Percentiles rank a stretch among this genome's conserved stretches.
These are phyloP conservation scores for Cladophialophora chaetospira DNA, from an alignment of 2,329 filamentous ascomycete genomes.

Conservation along the genomic window DNA sequence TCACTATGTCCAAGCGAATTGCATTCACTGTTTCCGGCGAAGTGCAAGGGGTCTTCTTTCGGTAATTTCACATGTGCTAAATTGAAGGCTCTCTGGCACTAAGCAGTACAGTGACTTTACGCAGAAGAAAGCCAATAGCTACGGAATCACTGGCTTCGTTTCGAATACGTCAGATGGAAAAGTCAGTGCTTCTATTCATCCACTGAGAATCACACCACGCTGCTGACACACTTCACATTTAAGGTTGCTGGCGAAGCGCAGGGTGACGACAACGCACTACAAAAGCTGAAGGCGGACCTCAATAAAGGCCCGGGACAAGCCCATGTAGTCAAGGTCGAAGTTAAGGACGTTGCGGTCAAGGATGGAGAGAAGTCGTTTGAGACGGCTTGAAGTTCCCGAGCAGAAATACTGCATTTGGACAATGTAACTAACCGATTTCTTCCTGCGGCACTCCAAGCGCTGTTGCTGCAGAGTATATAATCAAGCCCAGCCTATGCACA, in stretches of 20 bases:
- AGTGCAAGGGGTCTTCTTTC: conserved; percentile 34
- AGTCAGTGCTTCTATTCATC: conserved; percentile 39
- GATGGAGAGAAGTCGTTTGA: conserved; percentile 58
- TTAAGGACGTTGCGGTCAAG: conserved; percentile 64
- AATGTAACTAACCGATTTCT: no score
- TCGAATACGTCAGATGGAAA: conserved; percentile 50
- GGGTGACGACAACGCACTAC: conserved; percentile 65
- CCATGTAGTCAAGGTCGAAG: conserved; percentile 72
- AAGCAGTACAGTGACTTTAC: conserved; percentile 43
- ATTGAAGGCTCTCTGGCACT: neutral
- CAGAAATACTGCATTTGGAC: neutral
- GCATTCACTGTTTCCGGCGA: conserved; percentile 31
- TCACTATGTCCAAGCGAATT: conserved; percentile 29
- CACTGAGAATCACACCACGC: neutral
- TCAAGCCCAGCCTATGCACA: no score
- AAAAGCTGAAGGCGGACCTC: conserved; percentile 72
- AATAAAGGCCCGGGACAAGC: conserved; percentile 72
- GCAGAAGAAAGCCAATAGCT: conserved; percentile 44
- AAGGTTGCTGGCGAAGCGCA: conserved; percentile 91
- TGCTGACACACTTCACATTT: conserved; percentile 3
- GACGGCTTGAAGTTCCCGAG: neutral
- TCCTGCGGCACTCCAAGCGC: no score
- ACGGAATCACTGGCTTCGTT: conserved; percentile 52
- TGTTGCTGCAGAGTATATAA: no score
- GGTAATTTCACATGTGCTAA: conserved; percentile 19